These are phyloP conservation scores for Rhizoclosmatium globosum DNA, from an alignment of 192 early-diverging fungal species.

Conservation along the genomic window DNA sequence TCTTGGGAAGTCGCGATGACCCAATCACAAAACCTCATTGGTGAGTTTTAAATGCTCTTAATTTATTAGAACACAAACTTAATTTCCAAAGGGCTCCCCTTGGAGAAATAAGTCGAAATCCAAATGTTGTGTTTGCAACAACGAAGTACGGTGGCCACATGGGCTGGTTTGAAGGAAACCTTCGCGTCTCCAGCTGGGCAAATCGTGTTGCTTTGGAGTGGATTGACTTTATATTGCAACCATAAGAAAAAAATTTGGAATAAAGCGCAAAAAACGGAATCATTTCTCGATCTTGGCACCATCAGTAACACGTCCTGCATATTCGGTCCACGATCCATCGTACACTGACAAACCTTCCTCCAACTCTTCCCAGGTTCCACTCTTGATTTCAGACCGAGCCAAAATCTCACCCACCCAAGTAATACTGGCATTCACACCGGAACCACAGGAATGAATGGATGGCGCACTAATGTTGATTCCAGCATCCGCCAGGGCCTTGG, in stretches of 20 bases:
- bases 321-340: slow-evolving; percentile 43
- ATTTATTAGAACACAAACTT: neutral
- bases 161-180: slow-evolving; percentile 75
- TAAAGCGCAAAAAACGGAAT: neutral
- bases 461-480: slow-evolving; percentile 23
- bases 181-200: slow-evolving; percentile 42
- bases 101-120: slow-evolving; percentile 60
- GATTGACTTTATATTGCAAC: slow-evolving; percentile 25
- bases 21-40: slow-evolving; percentile 69
- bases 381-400: slow-evolving; percentile 20
- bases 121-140: slow-evolving; percentile 78
- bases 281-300: slow-evolving; percentile 39
- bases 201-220: slow-evolving; percentile 20
- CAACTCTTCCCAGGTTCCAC: slow-evolving; percentile 30
- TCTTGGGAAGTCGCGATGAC: slow-evolving; percentile 88
- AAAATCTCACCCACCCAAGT: slow-evolving; percentile 36
- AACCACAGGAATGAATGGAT: slow-evolving; percentile 34
- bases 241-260: slow-evolving; percentile 12
- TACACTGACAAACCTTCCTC: slow-evolving; percentile 36
- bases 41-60: neutral
- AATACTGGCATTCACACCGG: slow-evolving; percentile 39
- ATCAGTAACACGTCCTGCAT: slow-evolving; percentile 14
- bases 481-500: slow-evolving; percentile 11
- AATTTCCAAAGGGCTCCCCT: neutral
- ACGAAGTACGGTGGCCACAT: slow-evolving; percentile 91